Base-by-base conservation (phyloP, 1,284 basidiomycete species). In the Abortiporus biennis region DNA sequence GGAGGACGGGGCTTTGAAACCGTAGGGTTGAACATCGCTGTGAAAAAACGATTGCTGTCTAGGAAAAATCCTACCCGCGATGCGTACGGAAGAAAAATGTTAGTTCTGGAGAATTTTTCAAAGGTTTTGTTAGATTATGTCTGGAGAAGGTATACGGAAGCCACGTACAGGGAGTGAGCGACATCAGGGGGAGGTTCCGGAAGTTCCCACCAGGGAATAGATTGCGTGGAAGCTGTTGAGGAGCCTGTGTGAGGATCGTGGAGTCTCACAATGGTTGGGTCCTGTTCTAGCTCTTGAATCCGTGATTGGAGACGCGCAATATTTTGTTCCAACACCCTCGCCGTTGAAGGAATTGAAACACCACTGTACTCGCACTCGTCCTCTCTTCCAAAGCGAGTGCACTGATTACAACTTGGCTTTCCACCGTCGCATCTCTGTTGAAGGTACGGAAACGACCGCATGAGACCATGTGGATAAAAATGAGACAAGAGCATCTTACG, bases 51-150 rank as follows among this genome's bases (percentile, higher is more conserved):
- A 4, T 48, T 36, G n/a, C 46, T 32, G 36, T 65, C 51, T 16
- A 68, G 50, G 48, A 68, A 67, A 38, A 67, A 65, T 4, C 64
- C 64, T 27, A 64, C 51, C 23, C 62, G 55, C 16, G 53, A 49
- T 15, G 55, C 48, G 34, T 66, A 57, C 3, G 50, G 47, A 9
- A 63, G 43, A 47, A 69, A 66, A 15, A 51, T 45, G 32, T 59
- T 54, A 13, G 66, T 50, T 16, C 66, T 68, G n/a, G n/a, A n/a
- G n/a, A n/a, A n/a, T n/a, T n/a, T n/a, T n/a, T n/a, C n/a, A n/a
- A n/a, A n/a, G n/a, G n/a, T n/a, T n/a, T n/a, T n/a, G n/a, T n/a
- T n/a, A n/a, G n/a, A n/a, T n/a, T n/a, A n/a, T n/a, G n/a, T n/a
- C n/a, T n/a, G n/a, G n/a, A n/a, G n/a, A n/a, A n/a, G n/a, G n/a